Evolutionary conservation across 306 rosid genomes (phyloP), one percentile per base, ranked within the genome.

Genomic region (Medicago lupulina): DNA sequence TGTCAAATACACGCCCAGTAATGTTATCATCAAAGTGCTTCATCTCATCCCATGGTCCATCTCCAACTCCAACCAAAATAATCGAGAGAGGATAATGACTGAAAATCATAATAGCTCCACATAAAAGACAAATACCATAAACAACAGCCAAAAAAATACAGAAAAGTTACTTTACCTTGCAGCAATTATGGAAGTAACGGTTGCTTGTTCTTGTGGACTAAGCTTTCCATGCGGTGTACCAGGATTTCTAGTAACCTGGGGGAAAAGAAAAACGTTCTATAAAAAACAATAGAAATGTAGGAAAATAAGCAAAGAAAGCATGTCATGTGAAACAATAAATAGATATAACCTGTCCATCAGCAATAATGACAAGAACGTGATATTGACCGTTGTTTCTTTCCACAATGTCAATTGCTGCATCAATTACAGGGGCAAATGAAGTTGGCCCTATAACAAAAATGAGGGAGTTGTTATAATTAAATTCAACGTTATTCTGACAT

Each of bases 11-110:
- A 53, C 97, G 98, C 25, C 77, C 93, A 38, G 93, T 85, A 79
- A 95, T 89, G 87, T 83, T 89, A 78, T 95, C 99, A 49, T 95
- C 99, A 58, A 95, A 95, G 39, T 85, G 77, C 78, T 84, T 73
- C 97, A 92, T 90, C 67, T 92, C 90, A 73, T 95, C 96, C 99
- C 99, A 95, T 2, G 99, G 99, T 61, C 99, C 99, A 78, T 95
- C 99, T 67, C 99, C 99, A 69, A 95, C 97, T 67, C 99, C 99
- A 72, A 92, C 86, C 93, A 95, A 85, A 82, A 95, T 82, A 73
- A 95, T 95, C 46, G 97, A 95, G 49, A 95, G 96, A 74, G 98
- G 97, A 81, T 85, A 88, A 16, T 85, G 82, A 79, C 97, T 92
- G 88, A 78, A 66, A 41, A 79, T 71, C 75, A 73, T 10, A 82